Conservation (phyloP, 768 basidiomycete species). For the Hygrophoropsis aurantiaca region DNA sequence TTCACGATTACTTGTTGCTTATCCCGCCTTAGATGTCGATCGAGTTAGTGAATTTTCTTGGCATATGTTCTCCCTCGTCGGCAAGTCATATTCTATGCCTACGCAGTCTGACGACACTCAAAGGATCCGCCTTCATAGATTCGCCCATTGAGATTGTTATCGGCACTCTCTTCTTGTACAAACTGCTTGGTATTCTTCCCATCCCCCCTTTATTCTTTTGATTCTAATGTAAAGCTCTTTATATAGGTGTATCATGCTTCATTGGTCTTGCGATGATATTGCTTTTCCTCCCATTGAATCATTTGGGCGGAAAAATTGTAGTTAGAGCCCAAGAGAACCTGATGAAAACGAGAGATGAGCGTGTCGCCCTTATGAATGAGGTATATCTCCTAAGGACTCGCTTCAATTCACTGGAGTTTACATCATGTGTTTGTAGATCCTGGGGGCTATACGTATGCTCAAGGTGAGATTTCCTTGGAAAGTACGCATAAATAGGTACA, state of each 20-base stretch:
- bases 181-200: slow-evolving; percentile 57
- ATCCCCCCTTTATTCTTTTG: not conserved
- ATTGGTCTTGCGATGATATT: slow-evolving; percentile 77
- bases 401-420: not conserved
- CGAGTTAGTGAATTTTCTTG: slow-evolving; percentile 83
- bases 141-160: slow-evolving; percentile 77
- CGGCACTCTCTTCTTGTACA: slow-evolving; percentile 75
- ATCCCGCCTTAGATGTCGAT: slow-evolving; percentile 61
- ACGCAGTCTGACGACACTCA: not conserved
- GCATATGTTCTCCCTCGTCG: slow-evolving; percentile 75
- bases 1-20: too few relatives aligned
- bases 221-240: not conserved
- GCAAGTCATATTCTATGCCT: slow-evolving; percentile 33
- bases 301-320: slow-evolving; percentile 79
- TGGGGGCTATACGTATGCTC: slow-evolving; percentile 89
- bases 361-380: slow-evolving; percentile 91
- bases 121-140: slow-evolving; percentile 39
- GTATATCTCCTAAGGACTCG: slow-evolving; percentile 20
- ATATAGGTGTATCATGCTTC: slow-evolving; percentile 63
- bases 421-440: slow-evolving; percentile 41
- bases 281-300: slow-evolving; percentile 75
- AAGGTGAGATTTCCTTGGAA: slow-evolving; percentile 53
- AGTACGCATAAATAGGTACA: not conserved
- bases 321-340: slow-evolving; percentile 78
- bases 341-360: slow-evolving; percentile 91